Percentiles rank a stretch among this genome's conserved stretches.
Conservation (phyloP, 345 rosid species). For the Lepidium africanum region DNA sequence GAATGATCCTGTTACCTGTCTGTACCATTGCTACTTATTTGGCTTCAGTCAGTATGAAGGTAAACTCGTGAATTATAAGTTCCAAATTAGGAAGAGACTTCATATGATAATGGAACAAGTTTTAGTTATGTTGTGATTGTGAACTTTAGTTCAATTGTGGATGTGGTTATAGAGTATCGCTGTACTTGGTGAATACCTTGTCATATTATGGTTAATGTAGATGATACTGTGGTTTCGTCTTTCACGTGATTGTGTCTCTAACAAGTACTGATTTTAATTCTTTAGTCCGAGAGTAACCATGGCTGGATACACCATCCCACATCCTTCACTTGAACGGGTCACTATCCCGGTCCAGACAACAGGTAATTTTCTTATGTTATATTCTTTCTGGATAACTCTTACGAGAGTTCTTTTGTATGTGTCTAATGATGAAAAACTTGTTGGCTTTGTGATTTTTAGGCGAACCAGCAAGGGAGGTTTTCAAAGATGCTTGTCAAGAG, state of each 20-base stretch:
- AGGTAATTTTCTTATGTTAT: conserved; percentile 33
- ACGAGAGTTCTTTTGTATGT: neutral
- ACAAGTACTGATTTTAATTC: conserved; percentile 3
- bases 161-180: neutral
- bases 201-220: neutral
- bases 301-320: conserved; percentile 82
- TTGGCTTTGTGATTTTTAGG: conserved; percentile 35
- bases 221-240: neutral
- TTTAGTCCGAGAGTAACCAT: conserved; percentile 73
- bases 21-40: neutral
- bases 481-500: conserved; percentile 77
- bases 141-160: neutral
- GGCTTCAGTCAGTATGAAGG: neutral
- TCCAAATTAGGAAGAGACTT: neutral
- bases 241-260: neutral
- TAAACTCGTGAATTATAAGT: neutral
- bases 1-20: neutral
- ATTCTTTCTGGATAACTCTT: neutral
- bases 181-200: neutral
- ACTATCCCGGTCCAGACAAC: conserved; percentile 83
- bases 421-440: neutral
- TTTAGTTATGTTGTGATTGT: neutral
- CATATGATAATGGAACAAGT: neutral
- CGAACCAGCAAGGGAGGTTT: conserved; percentile 71
- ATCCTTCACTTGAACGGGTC: conserved; percentile 81